Evolutionary conservation across 192 early-diverging fungal genomes (phyloP).

Genomic region (Linnemannia elongata): DNA sequence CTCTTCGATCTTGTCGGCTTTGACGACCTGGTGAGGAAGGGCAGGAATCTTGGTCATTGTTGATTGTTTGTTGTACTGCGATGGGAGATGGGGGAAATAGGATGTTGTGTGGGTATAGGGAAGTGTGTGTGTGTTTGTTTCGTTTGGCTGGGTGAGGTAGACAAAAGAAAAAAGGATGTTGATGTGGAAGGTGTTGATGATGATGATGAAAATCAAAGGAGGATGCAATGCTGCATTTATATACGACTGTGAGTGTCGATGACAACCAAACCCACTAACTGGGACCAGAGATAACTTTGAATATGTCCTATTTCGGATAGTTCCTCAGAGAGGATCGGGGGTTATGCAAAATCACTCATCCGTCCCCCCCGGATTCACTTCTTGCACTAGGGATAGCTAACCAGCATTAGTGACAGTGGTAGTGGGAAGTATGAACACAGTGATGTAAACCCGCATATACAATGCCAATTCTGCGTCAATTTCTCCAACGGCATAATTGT

Average conservation of each 20-base stretch:
- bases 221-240: background rate
- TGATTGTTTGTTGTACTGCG: background rate
- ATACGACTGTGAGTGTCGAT: background rate
- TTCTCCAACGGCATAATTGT: background rate
- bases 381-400: background rate
- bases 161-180: background rate
- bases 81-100: no score
- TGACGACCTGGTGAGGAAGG: conserved; percentile 19
- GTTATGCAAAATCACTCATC: background rate
- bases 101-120: background rate
- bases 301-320: background rate
- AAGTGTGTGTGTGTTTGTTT: background rate
- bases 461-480: background rate
- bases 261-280: background rate
- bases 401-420: background rate
- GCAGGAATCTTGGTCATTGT: conserved; percentile 15
- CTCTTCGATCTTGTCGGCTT: conserved; percentile 37
- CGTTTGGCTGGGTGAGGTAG: background rate
- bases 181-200: background rate
- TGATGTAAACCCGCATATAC: background rate
- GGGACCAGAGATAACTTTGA: background rate
- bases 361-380: background rate
- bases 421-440: background rate
- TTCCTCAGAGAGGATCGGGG: background rate
- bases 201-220: background rate